phyloP scores from a whole-genome alignment of 352 stramenopile species.

The Globisporangium emineosum region DNA sequence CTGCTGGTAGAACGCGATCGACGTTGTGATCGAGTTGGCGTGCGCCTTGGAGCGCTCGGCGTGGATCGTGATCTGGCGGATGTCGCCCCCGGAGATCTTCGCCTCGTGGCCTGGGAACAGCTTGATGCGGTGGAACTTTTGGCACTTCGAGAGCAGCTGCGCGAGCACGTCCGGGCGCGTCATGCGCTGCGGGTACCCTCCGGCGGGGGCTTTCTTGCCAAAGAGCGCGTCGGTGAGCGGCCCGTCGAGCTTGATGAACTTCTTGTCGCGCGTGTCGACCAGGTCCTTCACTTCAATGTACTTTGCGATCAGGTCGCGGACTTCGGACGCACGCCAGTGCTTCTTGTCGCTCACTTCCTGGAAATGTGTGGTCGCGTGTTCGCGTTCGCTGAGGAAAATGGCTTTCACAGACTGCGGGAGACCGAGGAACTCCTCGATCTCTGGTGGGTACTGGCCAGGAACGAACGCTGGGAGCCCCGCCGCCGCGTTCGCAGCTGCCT shows the following conservation, averaged over 20 bases:
- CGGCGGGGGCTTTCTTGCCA: constrained; percentile 52
- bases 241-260: constrained; percentile 64
- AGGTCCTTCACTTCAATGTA: constrained; percentile 63
- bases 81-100: constrained; percentile 50
- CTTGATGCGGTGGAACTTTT: constrained; percentile 63
- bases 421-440: constrained; percentile 66
- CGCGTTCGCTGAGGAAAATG: constrained; percentile 35
- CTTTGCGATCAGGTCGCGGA: constrained; percentile 54
- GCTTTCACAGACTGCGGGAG: constrained; percentile 53
- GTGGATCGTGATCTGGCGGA: constrained; percentile 64
- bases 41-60: constrained; percentile 70
- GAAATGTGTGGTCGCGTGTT: constrained; percentile 21
- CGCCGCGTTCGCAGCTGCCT: constrained; percentile 33
- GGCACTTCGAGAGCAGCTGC: constrained; percentile 58
- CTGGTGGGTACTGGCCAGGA: constrained; percentile 56
- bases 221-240: constrained; percentile 71
- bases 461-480: constrained; percentile 41
- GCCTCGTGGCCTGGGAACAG: constrained; percentile 69
- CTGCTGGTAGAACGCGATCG: constrained; percentile 69
- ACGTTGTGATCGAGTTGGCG: constrained; percentile 66
- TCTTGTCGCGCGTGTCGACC: constrained; percentile 57
- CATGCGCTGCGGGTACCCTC: constrained; percentile 62
- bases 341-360: constrained; percentile 35
- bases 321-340: constrained; percentile 45
- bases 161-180: constrained; percentile 50